Percentiles rank a stretch among this genome's conserved stretches.
Evolutionary conservation across 305 asterid species (phyloP).

Genomic region (Ilex paraguariensis): DNA sequence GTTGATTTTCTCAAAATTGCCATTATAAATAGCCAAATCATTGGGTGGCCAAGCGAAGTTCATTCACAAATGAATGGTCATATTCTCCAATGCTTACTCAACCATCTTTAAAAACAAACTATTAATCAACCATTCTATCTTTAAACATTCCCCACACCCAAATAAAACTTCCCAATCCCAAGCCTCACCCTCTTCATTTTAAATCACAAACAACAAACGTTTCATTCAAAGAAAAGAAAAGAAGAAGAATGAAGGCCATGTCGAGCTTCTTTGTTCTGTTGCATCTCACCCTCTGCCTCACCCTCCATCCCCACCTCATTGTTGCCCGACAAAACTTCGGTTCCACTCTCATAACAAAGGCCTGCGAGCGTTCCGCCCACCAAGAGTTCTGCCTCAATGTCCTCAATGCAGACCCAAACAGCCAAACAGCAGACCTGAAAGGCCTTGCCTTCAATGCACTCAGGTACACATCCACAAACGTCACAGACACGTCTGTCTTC

Average conservation of each 20-base stretch:
- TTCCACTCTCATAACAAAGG: slow-evolving; percentile 28
- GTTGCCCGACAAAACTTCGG: slow-evolving; percentile 12
- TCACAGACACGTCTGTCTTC: slow-evolving; percentile 8
- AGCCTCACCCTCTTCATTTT: too few relatives aligned
- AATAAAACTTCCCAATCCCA: too few relatives aligned
- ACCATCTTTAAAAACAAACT: too few relatives aligned
- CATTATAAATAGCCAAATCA: too few relatives aligned
- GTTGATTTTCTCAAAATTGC: too few relatives aligned
- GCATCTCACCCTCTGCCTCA: slow-evolving; percentile 27
- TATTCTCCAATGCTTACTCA: too few relatives aligned
- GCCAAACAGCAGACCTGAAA: slow-evolving; percentile 28
- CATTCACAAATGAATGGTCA: too few relatives aligned
- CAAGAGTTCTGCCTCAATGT: slow-evolving; percentile 27
- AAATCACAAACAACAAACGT: too few relatives aligned
- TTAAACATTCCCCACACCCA: too few relatives aligned
- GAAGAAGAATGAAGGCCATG: slow-evolving; percentile 9
- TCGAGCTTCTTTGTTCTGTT: slow-evolving; percentile 24
- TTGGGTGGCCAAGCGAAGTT: too few relatives aligned
- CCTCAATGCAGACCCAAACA: slow-evolving; percentile 31
- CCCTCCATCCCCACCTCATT: slow-evolving; percentile 10
- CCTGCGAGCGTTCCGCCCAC: slow-evolving; percentile 30
- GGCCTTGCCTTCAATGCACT: slow-evolving; percentile 50
- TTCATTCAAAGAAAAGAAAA: background rate
- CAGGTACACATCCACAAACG: slow-evolving; percentile 14
- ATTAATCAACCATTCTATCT: too few relatives aligned